Conservation (phyloP, 2,329 filamentous ascomycete species). For the Thelonectria olida region DNA sequence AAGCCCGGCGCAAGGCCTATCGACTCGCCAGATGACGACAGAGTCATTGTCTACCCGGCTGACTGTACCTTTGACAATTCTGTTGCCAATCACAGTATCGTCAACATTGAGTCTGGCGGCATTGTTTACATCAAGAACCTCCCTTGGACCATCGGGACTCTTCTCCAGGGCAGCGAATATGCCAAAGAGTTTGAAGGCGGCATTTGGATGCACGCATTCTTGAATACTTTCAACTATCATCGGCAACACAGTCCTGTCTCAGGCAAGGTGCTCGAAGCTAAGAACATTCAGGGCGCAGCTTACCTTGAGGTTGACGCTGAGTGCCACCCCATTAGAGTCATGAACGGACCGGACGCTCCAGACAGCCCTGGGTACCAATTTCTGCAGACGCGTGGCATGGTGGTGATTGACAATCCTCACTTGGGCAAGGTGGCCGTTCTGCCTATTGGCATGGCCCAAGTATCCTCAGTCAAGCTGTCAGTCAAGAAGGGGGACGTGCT, state of each 20-base stretch:
- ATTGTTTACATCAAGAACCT: slow-evolving; percentile 48
- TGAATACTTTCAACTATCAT: slow-evolving; percentile 52
- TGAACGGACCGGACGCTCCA: slow-evolving; percentile 41
- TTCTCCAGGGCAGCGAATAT: slow-evolving; percentile 46
- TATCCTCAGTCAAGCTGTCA: slow-evolving; percentile 51
- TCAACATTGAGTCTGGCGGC: slow-evolving; percentile 37
- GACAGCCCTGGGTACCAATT: slow-evolving; percentile 52
- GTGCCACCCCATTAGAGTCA: slow-evolving; percentile 26
- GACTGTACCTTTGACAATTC: slow-evolving; percentile 48
- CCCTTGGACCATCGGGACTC: slow-evolving; percentile 47
- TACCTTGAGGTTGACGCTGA: slow-evolving; percentile 48
- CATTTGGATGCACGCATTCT: slow-evolving; percentile 52
- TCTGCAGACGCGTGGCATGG: slow-evolving; percentile 48
- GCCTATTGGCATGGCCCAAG: slow-evolving; percentile 55
- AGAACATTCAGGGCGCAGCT: slow-evolving; percentile 47
- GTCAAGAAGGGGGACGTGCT: slow-evolving; percentile 35
- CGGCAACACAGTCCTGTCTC: slow-evolving; percentile 51
- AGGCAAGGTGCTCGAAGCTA: slow-evolving; percentile 48
- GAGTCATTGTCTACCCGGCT: slow-evolving; percentile 46
- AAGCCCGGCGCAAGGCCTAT: slow-evolving; percentile 47
- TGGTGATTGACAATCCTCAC: slow-evolving; percentile 49
- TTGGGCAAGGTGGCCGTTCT: slow-evolving; percentile 51
- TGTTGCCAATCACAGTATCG: slow-evolving; percentile 31
- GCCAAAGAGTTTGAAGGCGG: slow-evolving; percentile 49
- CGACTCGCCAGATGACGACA: slow-evolving; percentile 37